Evolutionary conservation across 352 stramenopile genomes (phyloP), one percentile per base, ranked within the genome.

Genomic region (Elongisporangium anandrum): DNA sequence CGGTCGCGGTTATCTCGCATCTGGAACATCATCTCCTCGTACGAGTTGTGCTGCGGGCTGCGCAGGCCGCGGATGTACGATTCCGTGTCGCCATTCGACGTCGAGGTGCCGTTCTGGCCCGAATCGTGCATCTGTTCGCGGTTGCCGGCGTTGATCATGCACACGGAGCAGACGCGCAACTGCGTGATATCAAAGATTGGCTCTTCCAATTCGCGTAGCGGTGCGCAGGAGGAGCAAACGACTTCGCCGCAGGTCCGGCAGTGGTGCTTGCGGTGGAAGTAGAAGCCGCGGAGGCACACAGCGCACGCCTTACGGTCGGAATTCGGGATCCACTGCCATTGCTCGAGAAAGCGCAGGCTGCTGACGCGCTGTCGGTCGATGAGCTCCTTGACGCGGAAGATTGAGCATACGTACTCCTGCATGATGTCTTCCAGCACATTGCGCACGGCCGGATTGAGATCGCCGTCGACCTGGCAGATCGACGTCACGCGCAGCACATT

Each of bases 321-420:
- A 48, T 92, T 88, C 13, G 79, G 77, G 38, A 92, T 73, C 83
- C 83, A 92, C 50, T 88, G 79, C 79, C 78, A 92, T 57, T 88
- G 78, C 66, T 90, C 83, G 26, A 92, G 65, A 45, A 92, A 90
- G 19, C 73, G 67, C 63, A 90, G 75, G 19, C 74, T 72, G 54
- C 83, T 87, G 39, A 92, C 74, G 23, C 83, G 67, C 57, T 87
- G 78, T 8, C 83, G 66, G n/a, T 87, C 75, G 17, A 92, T 61
- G 22, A 90, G 62, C 19, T 65, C 70, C 7, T 71, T 59, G 23
- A 88, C 68, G n/a, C 73, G 68, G 6, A 69, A 60, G 24, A 90
- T 63, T 16, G 66, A 54, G 21, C 73, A 70, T 41, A 90, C 75
- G 16, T 70, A 76, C 4, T 81, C 73, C 54, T 84, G 72, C 79